A percentile compares a stretch with the other conserved stretches of the same genome.
These are phyloP conservation scores for Trichophyton rubrum DNA, from an alignment of 2,329 filamentous ascomycete species.

Conservation along the genomic window DNA sequence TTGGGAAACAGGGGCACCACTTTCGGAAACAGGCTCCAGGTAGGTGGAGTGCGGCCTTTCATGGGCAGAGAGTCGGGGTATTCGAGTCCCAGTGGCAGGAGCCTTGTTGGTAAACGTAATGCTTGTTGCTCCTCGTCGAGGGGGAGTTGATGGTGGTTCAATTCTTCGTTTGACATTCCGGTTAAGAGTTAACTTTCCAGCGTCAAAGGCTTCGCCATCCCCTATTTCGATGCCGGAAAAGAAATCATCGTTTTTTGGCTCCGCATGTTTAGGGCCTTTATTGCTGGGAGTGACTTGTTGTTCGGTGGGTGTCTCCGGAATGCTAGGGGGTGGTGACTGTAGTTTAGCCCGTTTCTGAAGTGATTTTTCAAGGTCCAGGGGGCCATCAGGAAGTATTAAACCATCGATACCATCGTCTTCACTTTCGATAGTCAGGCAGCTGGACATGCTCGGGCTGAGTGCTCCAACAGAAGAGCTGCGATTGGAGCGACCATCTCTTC, in stretches of 20 bases:
- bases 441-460: slow-evolving; percentile 83
- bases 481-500: slow-evolving; percentile 63
- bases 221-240: slow-evolving; percentile 78
- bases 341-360: slow-evolving; percentile 52
- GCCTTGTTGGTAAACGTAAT: slow-evolving; percentile 82
- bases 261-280: slow-evolving; percentile 12
- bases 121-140: slow-evolving; percentile 61
- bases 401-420: slow-evolving; percentile 88
- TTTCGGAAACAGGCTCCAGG: slow-evolving; percentile 88
- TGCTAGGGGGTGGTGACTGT: slow-evolving; percentile 25
- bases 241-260: slow-evolving; percentile 54
- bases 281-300: slow-evolving; percentile 9
- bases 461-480: slow-evolving; percentile 80
- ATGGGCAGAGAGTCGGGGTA: slow-evolving; percentile 63
- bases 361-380: slow-evolving; percentile 68
- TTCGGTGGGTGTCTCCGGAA: slow-evolving; percentile 21
- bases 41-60: slow-evolving; percentile 57
- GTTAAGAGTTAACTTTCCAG: slow-evolving; percentile 70
- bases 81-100: slow-evolving; percentile 49
- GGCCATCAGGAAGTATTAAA: slow-evolving; percentile 71
- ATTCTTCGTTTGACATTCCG: slow-evolving; percentile 84
- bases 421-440: slow-evolving; percentile 80
- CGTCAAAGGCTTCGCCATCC: slow-evolving; percentile 67
- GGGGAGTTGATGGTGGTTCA: slow-evolving; percentile 54
- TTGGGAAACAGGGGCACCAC: slow-evolving; percentile 56